These are phyloP conservation scores for Sambucus nigra DNA, from an alignment of 129 eudicot genomes.

Conservation along the genomic window DNA sequence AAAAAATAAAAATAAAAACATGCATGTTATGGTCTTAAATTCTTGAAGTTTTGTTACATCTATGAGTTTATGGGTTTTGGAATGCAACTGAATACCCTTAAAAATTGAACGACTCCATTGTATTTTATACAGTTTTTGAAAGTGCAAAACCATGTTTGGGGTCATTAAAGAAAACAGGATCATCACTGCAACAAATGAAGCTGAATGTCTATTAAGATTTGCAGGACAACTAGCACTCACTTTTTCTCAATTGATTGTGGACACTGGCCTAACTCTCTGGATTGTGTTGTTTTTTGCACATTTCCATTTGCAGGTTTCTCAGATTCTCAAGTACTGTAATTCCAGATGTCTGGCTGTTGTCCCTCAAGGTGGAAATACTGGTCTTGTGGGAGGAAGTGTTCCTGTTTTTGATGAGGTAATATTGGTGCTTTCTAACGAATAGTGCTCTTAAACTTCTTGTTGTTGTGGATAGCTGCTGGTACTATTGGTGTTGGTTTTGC, in stretches of 20 bases:
- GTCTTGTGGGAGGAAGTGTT: conserved; percentile 99
- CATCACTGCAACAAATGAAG: not conserved
- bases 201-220: not conserved
- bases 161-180: not conserved
- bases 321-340: conserved; percentile 75
- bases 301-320: conserved; percentile 60
- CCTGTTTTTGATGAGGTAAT: conserved; percentile 93
- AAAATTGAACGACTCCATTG: too few relatives aligned
- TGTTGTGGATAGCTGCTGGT: not conserved
- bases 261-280: conserved; percentile 6
- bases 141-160: not conserved
- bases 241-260: conserved; percentile 3
- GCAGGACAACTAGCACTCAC: not conserved
- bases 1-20: too few relatives aligned
- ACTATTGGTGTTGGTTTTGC: not conserved
- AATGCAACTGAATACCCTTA: too few relatives aligned
- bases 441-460: not conserved
- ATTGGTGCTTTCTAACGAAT: not conserved
- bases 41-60: too few relatives aligned
- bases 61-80: too few relatives aligned
- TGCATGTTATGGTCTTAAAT: too few relatives aligned
- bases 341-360: conserved; percentile 93
- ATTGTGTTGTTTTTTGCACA: conserved; percentile 5
- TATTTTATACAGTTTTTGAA: not conserved
- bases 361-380: conserved; percentile 99